Percentiles rank a stretch among this genome's conserved stretches.
Evolutionary conservation across 1,139 yeast species (phyloP).

Genomic region (Geotrichum aggregatum): DNA sequence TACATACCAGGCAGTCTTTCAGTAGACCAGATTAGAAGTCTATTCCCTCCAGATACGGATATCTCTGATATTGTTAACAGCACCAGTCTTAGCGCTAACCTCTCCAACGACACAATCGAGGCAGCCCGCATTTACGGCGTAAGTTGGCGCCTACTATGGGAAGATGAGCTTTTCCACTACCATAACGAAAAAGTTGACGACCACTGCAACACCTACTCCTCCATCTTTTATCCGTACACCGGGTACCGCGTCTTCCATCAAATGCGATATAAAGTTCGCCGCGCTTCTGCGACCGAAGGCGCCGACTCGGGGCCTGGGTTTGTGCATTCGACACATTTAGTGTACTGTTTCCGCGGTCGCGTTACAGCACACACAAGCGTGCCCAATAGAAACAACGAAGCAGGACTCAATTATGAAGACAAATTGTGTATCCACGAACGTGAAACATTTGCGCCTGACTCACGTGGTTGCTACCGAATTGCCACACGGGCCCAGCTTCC

Average conservation of each 20-base stretch:
- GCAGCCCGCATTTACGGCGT: constrained; percentile 1
- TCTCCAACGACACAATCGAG: constrained; percentile 1
- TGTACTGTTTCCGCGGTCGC: constrained; percentile 12
- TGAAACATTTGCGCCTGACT: constrained; percentile 13
- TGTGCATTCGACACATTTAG: constrained; percentile 10
- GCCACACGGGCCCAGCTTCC: constrained; percentile 8
- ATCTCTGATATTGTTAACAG: neutral
- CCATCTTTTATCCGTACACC: constrained; percentile 11
- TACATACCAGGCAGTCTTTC: no score
- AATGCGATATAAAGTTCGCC: neutral
- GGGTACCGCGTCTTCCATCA: constrained; percentile 16
- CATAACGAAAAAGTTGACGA: constrained; percentile 17
- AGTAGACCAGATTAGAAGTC: no score
- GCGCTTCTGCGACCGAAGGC: no score
- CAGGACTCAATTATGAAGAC: constrained; percentile 3
- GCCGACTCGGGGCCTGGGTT: neutral
- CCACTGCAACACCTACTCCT: constrained; percentile 17
- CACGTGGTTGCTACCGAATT: constrained; percentile 17
- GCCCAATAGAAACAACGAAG: neutral
- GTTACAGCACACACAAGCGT: constrained; percentile 5
- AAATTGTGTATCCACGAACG: constrained; percentile 13
- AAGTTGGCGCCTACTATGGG: constrained; percentile 8
- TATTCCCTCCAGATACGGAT: no score
- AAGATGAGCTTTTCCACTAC: constrained; percentile 15
- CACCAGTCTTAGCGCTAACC: neutral